Evolutionary conservation across 768 basidiomycete species (phyloP), one percentile per base, ranked within the genome.

Genomic region (Trichaptum fuscoviolaceum): DNA sequence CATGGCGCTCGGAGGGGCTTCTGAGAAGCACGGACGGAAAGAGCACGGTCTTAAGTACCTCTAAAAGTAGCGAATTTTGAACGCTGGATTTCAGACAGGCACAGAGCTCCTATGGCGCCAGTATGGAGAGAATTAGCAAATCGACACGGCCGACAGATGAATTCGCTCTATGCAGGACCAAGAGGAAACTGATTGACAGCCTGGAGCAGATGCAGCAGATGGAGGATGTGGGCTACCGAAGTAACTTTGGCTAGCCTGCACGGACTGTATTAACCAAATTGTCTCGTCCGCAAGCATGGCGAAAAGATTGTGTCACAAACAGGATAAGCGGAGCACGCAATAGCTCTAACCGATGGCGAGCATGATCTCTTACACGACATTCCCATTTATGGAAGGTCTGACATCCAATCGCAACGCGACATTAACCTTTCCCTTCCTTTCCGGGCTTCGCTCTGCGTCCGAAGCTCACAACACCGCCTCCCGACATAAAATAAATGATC

Each of bases 1-100:
- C 83, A 84, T 84, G 66, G 66, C 30, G 35, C 57, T 58, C 20
- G 59, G 59, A 25, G 59, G 59, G 59, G 23, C 59, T 61, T 52
- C 59, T 25, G 25, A 61, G 59, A 61, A 25, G 59, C 25, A 25
- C 24, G 4, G 30, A 34, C 8, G 59, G 59, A 61, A 61, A 18
- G 59, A 61, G 23, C 25, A 34, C 59, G 30, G 59, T 12, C 25
- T 25, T 61, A 61, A 25, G 59, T 61, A 25, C 59, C 30, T 61
- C 30, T 61, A 34, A 61, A 61, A 17, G 59, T 15, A 52, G 42
- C 59, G 59, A 34, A n/a, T n/a, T n/a, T n/a, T n/a, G n/a, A 61
- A 61, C 7, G 30, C 30, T 2, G 24, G 59, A 23, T 3, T 25
- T 15, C 59, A 18, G 57, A 58, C 15, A 61, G 30, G 30, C 25